Conservation (phyloP, 1,284 basidiomycete genomes). For the Ceratobasidium sp. region DNA sequence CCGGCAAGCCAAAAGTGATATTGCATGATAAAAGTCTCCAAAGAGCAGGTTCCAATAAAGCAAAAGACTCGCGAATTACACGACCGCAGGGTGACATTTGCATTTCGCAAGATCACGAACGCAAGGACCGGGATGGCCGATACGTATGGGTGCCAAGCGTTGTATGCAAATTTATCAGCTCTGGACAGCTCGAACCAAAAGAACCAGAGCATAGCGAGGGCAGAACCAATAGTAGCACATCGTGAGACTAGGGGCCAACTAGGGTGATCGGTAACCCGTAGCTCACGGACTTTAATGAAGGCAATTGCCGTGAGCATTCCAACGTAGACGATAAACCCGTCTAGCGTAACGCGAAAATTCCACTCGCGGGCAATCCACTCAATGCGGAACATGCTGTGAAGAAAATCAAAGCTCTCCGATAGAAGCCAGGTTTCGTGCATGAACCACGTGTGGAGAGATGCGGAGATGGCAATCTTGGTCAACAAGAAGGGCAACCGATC, state of each 20-base stretch:
- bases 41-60: conserved; percentile 84
- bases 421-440: conserved; percentile 76
- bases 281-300: conserved; percentile 81
- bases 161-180: conserved; percentile 86
- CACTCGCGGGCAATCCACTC: conserved; percentile 88
- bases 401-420: conserved; percentile 71
- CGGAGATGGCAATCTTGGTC: conserved; percentile 76
- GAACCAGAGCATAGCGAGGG: conserved; percentile 76
- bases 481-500: conserved; percentile 75
- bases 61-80: conserved; percentile 77
- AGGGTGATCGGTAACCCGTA: conserved; percentile 75
- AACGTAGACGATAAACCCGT: conserved; percentile 87
- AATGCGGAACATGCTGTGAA: conserved; percentile 77
- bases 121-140: conserved; percentile 84
- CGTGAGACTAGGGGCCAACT: conserved; percentile 72
- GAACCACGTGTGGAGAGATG: conserved; percentile 72
- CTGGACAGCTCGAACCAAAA: conserved; percentile 83
- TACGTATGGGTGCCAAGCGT: conserved; percentile 84
- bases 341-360: conserved; percentile 87
- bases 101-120: conserved; percentile 82
- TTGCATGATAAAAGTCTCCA: conserved; percentile 90
- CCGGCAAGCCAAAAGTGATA: conserved; percentile 91
- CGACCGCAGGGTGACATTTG: conserved; percentile 76
- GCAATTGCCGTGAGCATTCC: conserved; percentile 85
- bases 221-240: conserved; percentile 64